phyloP scores from a whole-genome alignment of 179 eudicot genomes.

The Amaranthus tricolor region DNA sequence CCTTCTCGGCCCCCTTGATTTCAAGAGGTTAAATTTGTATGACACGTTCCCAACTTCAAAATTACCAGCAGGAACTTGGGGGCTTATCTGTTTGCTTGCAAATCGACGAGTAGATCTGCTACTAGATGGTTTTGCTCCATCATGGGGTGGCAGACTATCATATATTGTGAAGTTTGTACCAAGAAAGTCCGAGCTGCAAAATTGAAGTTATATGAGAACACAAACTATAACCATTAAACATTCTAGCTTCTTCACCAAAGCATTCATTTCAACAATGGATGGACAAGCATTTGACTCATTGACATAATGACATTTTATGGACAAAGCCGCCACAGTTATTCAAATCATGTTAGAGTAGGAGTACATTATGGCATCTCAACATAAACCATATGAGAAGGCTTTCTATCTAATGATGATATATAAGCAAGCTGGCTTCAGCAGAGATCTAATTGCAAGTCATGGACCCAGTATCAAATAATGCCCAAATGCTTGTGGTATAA shows the following conservation, averaged over 20 bases:
- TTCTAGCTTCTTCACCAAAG: neutral
- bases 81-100: conserved; percentile 88
- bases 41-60: conserved; percentile 75
- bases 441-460: too few species aligned
- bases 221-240: neutral
- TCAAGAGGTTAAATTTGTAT: conserved; percentile 90
- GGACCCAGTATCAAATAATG: too few species aligned
- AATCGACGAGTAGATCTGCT: conserved; percentile 71
- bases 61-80: conserved; percentile 87
- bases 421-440: too few species aligned
- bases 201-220: neutral
- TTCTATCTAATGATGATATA: too few species aligned
- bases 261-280: too few species aligned
- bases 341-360: too few species aligned
- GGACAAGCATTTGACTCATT: too few species aligned
- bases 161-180: conserved; percentile 91
- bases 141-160: conserved; percentile 83
- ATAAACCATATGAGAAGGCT: too few species aligned
- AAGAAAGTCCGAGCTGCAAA: conserved; percentile 89
- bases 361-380: too few species aligned
- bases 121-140: conserved; percentile 76
- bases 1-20: conserved; percentile 96
- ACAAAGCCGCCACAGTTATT: too few species aligned
- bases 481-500: too few species aligned
- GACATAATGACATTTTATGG: too few species aligned